Evolutionary conservation across 768 basidiomycete genomes (phyloP).

Genomic region (Cystofilobasidium macerans): DNA sequence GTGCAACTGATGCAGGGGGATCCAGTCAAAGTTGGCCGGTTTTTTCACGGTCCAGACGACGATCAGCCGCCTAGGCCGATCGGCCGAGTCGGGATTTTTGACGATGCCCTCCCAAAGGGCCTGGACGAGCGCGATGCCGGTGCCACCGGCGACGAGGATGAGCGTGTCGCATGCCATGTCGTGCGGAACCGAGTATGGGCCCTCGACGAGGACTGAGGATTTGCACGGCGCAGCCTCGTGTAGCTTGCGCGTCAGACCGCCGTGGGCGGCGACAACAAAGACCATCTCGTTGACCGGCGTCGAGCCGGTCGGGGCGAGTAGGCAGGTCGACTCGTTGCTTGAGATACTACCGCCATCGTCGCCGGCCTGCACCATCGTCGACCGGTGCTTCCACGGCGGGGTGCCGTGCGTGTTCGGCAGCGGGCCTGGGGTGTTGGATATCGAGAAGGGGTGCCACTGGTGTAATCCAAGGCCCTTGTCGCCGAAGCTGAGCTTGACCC

Average conservation of each 20-base stretch:
- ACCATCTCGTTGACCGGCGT: slow-evolving; percentile 8
- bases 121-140: slow-evolving; percentile 3
- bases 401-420: not conserved
- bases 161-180: slow-evolving; percentile 15
- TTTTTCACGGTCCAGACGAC: slow-evolving; percentile 1
- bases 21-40: slow-evolving; percentile 1
- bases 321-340: slow-evolving; percentile 3
- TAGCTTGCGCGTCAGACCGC: slow-evolving; percentile 7
- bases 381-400: not conserved
- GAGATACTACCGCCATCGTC: not conserved
- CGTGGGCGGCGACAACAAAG: slow-evolving; percentile 14
- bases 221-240: not conserved
- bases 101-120: slow-evolving; percentile 10
- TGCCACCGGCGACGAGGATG: slow-evolving; percentile 17
- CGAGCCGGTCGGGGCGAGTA: not conserved
- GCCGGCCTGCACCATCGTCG: not conserved
- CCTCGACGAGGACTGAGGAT: slow-evolving; percentile 11
- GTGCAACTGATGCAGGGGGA: not conserved
- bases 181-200: slow-evolving; percentile 3
- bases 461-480: not conserved
- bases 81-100: not conserved
- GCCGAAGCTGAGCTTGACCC: slow-evolving; percentile 14
- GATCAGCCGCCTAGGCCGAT: not conserved
- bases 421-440: not conserved
- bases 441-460: slow-evolving; percentile 17